A percentile compares a stretch with the other conserved stretches of the same genome.
Conservation (phyloP, 805 yeast genomes). For the Yamadazyma endophytica region DNA sequence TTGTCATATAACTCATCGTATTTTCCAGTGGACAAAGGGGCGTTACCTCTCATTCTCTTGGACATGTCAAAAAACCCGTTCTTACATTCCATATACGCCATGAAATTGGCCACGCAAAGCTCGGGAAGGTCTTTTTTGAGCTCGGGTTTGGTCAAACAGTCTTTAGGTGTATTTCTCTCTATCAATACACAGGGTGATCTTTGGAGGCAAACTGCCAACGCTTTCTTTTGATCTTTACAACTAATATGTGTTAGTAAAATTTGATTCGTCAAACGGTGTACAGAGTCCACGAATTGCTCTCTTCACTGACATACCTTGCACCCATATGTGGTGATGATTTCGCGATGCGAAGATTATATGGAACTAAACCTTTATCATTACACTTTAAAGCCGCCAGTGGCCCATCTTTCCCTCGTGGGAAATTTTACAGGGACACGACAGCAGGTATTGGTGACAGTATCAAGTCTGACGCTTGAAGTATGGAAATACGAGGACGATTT, state of each 20-base stretch:
- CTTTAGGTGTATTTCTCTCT: conserved; percentile 83
- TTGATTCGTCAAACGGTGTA: background rate
- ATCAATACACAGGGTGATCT: conserved; percentile 94
- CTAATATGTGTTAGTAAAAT: conserved; percentile 31
- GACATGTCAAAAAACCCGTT: conserved; percentile 89
- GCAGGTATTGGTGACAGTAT: conserved; percentile 63
- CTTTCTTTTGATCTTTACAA: conserved; percentile 90
- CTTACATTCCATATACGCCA: conserved; percentile 85
- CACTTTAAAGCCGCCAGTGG: conserved; percentile 61
- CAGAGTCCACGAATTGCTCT: background rate
- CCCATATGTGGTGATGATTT: conserved; percentile 12
- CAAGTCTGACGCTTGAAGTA: conserved; percentile 51
- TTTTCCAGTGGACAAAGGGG: conserved; percentile 87
- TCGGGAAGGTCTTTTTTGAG: conserved; percentile 77
- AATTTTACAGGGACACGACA: conserved; percentile 52
- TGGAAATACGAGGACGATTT: conserved; percentile 59
- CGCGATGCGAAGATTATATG: background rate
- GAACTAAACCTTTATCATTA: conserved; percentile 52
- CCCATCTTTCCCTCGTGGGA: conserved; percentile 62
- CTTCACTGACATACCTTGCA: conserved; percentile 12
- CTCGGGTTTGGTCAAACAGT: conserved; percentile 79
- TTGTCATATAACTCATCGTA: conserved; percentile 85
- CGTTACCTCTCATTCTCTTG: conserved; percentile 90
- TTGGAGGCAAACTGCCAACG: conserved; percentile 93
- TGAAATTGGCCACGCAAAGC: conserved; percentile 77